A percentile compares a stretch with the other conserved stretches of the same genome.
Evolutionary conservation across 2,329 filamentous ascomycete genomes (phyloP).

Genomic region (Fusarium continuum): DNA sequence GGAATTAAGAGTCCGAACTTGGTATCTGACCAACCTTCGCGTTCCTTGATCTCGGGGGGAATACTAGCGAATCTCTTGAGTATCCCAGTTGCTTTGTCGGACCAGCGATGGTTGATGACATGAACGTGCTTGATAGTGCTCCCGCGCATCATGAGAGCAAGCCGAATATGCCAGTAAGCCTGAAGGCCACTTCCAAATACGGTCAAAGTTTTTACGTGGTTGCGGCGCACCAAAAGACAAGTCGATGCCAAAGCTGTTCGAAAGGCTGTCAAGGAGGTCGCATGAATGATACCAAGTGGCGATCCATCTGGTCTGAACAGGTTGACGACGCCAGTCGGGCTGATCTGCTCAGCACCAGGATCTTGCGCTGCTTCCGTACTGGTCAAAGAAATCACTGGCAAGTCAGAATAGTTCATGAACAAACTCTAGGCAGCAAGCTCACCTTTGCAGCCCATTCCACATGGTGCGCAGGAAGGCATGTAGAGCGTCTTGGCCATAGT

Average conservation of each 20-base stretch:
- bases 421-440: not conserved
- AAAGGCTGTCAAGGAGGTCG: conserved; percentile 80
- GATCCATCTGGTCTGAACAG: conserved; percentile 71
- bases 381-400: conserved; percentile 70
- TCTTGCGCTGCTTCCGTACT: conserved; percentile 50
- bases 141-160: conserved; percentile 79
- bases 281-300: conserved; percentile 75
- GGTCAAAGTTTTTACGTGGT: conserved; percentile 76
- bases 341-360: conserved; percentile 48
- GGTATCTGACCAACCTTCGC: conserved; percentile 70
- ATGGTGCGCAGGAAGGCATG: conserved; percentile 74
- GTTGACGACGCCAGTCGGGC: conserved; percentile 73
- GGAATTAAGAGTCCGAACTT: conserved; percentile 77
- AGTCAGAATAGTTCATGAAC: not conserved
- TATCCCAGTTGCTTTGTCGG: conserved; percentile 62
- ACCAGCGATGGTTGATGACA: conserved; percentile 81
- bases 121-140: conserved; percentile 79
- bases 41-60: conserved; percentile 55
- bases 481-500: conserved; percentile 72
- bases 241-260: conserved; percentile 79
- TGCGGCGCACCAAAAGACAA: conserved; percentile 71
- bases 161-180: conserved; percentile 92
- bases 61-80: conserved; percentile 60
- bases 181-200: conserved; percentile 91
- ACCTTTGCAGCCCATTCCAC: conserved; percentile 75